Percentiles rank a stretch among this genome's conserved stretches.
phyloP scores from a whole-genome alignment of 1,139 yeast genomes.

The Magnusiomyces paraingens region DNA sequence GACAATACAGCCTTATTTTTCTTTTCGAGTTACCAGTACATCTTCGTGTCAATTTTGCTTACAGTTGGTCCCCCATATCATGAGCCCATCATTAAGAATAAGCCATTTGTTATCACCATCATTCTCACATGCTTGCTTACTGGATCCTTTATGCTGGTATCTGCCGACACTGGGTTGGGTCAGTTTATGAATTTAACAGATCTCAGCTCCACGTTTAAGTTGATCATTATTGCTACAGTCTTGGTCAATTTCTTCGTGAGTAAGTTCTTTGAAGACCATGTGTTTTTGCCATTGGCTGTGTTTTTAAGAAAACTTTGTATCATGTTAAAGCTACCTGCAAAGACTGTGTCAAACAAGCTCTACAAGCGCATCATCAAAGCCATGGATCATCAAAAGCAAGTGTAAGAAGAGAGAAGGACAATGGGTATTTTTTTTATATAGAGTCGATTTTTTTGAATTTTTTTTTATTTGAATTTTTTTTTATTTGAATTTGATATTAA shows the following conservation, averaged over 20 bases:
- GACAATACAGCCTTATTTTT: conserved; percentile 84
- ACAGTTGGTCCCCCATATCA: conserved; percentile 96
- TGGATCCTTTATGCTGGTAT: conserved; percentile 24
- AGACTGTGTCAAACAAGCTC: conserved; percentile 13
- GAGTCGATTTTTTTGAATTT: background rate
- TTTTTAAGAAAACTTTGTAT: conserved; percentile 28
- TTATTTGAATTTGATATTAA: background rate
- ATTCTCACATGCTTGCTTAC: conserved; percentile 45
- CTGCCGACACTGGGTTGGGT: conserved; percentile 50
- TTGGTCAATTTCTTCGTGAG: conserved; percentile 46
- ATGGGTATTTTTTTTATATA: background rate
- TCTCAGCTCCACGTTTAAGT: conserved; percentile 47
- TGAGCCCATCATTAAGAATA: conserved; percentile 61
- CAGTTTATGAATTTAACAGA: conserved; percentile 68
- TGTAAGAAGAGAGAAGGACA: conserved; percentile 1
- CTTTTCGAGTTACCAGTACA: conserved; percentile 82
- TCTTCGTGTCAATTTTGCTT: conserved; percentile 70
- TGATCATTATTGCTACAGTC: conserved; percentile 43
- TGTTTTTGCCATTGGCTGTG: conserved; percentile 33
- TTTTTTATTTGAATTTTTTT: background rate
- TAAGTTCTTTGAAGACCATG: conserved; percentile 40
- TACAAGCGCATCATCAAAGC: conserved; percentile 12
- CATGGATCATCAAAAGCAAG: conserved; percentile 6
- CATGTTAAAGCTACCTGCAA: conserved; percentile 21
- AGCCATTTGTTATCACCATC: conserved; percentile 64